A percentile compares a stretch with the other conserved stretches of the same genome.
Evolutionary conservation across 2,329 filamentous ascomycete species (phyloP).

Genomic region (Colletotrichum falcatum): DNA sequence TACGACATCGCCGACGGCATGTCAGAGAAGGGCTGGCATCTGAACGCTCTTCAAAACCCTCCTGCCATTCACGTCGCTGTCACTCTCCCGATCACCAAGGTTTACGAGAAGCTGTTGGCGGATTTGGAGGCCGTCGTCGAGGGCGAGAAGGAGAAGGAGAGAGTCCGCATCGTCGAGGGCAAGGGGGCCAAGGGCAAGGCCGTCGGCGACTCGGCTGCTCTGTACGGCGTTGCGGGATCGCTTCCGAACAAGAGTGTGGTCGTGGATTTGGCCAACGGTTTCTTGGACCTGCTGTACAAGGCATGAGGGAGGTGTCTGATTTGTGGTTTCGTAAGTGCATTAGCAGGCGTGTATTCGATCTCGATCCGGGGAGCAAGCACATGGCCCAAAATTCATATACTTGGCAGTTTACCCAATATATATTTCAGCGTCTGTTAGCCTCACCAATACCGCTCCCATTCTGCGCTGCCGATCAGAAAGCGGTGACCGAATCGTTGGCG

Average conservation of each 20-base stretch:
- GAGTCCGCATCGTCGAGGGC: conserved; percentile 77
- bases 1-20: conserved; percentile 96
- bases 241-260: conserved; percentile 97
- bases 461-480: background rate
- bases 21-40: conserved; percentile 88
- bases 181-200: conserved; percentile 74
- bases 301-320: conserved; percentile 58
- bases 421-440: conserved; percentile 15
- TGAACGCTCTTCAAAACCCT: conserved; percentile 93
- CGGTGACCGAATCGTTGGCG: background rate
- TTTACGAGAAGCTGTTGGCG: conserved; percentile 80
- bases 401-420: conserved; percentile 22
- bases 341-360: conserved; percentile 31
- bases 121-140: conserved; percentile 78
- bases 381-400: conserved; percentile 13
- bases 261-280: conserved; percentile 88
- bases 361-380: conserved; percentile 22
- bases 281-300: conserved; percentile 94
- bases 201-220: conserved; percentile 82
- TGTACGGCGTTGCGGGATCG: conserved; percentile 96
- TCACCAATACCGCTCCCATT: conserved; percentile 2
- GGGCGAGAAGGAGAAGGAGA: conserved; percentile 84
- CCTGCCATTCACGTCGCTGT: conserved; percentile 95
- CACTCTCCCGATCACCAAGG: conserved; percentile 85
- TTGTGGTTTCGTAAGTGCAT: conserved; percentile 31